Evolutionary conservation across 768 basidiomycete genomes (phyloP).

Genomic region (Pholiota microspora): DNA sequence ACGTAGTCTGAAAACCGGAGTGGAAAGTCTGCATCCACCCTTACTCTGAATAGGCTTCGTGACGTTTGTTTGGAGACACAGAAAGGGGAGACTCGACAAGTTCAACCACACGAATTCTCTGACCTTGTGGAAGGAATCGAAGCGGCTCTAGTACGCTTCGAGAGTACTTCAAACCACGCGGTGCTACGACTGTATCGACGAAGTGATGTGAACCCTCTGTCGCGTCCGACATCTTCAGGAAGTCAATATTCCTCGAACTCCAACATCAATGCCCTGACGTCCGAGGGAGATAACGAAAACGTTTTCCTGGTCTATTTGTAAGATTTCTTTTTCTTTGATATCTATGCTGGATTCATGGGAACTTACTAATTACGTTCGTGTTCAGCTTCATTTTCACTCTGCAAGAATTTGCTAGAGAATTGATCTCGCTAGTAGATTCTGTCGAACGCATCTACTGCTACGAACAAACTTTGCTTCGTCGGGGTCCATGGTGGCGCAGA

Average conservation of each 20-base stretch:
- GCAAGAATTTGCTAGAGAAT: constrained; percentile 89
- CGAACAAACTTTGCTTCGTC: constrained; percentile 43
- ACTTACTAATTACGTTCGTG: constrained; percentile 1
- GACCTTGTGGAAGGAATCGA: constrained; percentile 66
- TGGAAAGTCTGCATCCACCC: constrained; percentile 57
- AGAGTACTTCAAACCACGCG: constrained; percentile 82
- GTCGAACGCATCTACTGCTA: constrained; percentile 76
- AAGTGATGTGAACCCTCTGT: constrained; percentile 32
- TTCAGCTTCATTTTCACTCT: constrained; percentile 91
- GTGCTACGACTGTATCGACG: constrained; percentile 71
- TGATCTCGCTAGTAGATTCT: constrained; percentile 78
- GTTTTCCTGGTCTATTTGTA: constrained; percentile 92
- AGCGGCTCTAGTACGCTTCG: constrained; percentile 68
- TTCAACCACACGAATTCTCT: constrained; percentile 59
- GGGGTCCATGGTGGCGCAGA: constrained; percentile 18
- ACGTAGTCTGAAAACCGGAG: background rate
- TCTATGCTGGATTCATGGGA: background rate
- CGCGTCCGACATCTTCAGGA: constrained; percentile 22
- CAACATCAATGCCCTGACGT: constrained; percentile 34
- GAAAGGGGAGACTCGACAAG: constrained; percentile 21
- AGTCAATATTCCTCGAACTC: constrained; percentile 13
- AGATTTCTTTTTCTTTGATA: constrained; percentile 26
- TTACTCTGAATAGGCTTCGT: constrained; percentile 60
- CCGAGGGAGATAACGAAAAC: constrained; percentile 67
- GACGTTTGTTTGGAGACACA: constrained; percentile 59